Base-by-base conservation (phyloP, 2,329 filamentous ascomycete species). In the Pseudogymnoascus sp. region DNA sequence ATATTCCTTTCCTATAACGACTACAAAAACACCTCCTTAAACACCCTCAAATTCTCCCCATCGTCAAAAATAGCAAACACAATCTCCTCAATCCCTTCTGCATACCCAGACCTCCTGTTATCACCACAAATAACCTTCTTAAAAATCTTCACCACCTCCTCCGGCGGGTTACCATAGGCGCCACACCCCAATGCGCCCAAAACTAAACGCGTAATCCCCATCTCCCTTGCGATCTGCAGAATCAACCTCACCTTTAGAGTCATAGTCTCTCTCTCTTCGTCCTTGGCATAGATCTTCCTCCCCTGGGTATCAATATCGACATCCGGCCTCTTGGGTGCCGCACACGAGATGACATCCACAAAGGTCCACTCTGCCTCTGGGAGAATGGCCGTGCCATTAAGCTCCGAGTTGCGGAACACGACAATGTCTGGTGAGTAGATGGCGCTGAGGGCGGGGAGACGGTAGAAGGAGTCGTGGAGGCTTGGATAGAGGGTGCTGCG, bases 161-260 rank as follows among this genome's bases (percentile, higher is more conserved):
- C 73, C 0, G 79, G 78, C 7, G 88, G 88, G 70, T 90, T 89
- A 0, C 68, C 68, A 71, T 89, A 89, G 0, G 82, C 86, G 3
- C 88, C 88, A 68, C 88, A 91, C 0, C 88, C 88, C 60, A 91
- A 70, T 0, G 88, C 87, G 0, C 88, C 88, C 1, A 91, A 77
- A 4, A 91, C 83, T 7, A 91, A 73, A 50, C 79, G 75, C 72
- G 84, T 84, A 40, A 83, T 66, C 0, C 79, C 74, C n/a, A 82
- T 77, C 64, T 84, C 82, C 1, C 67, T 68, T 0, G 70, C 65
- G 46, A 77, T 65, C 5, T 74, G 73, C 65, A 81, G 86, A 1
- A 71, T 65, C 61, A 66, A 46, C 19, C 65, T 53, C 19, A 75
- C 70, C 7, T 72, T 66, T 28, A 68, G 69, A n/a, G 72, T 69